Conservation (phyloP, 2,329 filamentous ascomycete species). For the Grosmannia huntii region DNA sequence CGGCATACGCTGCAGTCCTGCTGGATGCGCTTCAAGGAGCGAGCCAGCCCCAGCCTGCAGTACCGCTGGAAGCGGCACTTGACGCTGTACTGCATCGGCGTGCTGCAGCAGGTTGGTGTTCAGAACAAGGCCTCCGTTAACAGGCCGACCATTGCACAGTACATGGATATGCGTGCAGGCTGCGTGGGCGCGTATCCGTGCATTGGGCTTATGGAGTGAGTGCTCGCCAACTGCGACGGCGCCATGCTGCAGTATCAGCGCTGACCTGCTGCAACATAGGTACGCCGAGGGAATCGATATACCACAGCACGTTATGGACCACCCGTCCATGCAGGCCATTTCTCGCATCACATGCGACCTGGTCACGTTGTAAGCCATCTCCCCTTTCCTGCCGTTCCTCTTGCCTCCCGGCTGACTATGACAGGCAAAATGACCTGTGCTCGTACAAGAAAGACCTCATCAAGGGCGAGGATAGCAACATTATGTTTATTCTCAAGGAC, state of each 20-base stretch:
- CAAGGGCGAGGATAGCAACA: neutral
- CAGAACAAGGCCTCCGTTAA: neutral
- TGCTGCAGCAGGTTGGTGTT: neutral
- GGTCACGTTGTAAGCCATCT: neutral
- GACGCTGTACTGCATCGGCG: neutral
- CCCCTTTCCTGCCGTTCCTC: neutral
- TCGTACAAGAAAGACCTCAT: neutral
- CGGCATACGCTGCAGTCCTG: neutral
- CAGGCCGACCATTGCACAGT: neutral
- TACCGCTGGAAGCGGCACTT: neutral
- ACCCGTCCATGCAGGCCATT: neutral
- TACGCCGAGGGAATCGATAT: neutral
- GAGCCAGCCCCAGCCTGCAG: neutral
- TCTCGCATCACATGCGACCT: neutral
- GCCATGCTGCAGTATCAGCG: too few relatives aligned
- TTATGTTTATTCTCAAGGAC: neutral
- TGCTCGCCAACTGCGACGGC: neutral
- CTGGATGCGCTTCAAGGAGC: neutral
- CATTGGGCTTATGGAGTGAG: conserved; percentile 1
- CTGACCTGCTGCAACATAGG: neutral
- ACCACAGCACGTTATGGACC: neutral
- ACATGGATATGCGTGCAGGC: conserved; percentile 1
- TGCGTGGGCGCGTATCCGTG: neutral
- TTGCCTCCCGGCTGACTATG: neutral
- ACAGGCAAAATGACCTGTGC: neutral